Percentiles rank a stretch among this genome's conserved stretches.
Evolutionary conservation across 768 basidiomycete genomes (phyloP).

Genomic region (Steccherinum ochraceum): DNA sequence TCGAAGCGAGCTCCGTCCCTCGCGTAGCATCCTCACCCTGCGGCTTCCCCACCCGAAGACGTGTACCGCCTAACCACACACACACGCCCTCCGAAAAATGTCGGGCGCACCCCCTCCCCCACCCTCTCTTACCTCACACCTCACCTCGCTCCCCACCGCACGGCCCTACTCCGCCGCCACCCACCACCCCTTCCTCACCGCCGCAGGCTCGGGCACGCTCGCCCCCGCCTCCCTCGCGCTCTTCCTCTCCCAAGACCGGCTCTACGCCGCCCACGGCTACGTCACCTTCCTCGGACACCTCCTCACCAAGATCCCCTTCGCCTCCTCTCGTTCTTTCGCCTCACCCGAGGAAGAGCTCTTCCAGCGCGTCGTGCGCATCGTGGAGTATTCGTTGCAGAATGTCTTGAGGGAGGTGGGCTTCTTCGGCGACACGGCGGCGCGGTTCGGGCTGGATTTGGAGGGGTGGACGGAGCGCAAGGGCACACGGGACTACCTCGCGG

Average conservation of each 20-base stretch:
- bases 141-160: constrained; percentile 29
- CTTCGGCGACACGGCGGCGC: constrained; percentile 45
- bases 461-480: constrained; percentile 48
- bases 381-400: constrained; percentile 51
- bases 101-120: too few species aligned
- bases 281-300: constrained; percentile 65
- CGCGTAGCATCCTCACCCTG: too few species aligned
- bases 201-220: constrained; percentile 49
- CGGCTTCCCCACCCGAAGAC: too few species aligned
- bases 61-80: too few species aligned
- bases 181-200: constrained; percentile 50
- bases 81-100: too few species aligned
- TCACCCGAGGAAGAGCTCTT: constrained; percentile 31
- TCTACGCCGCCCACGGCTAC: constrained; percentile 71
- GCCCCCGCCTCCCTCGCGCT: constrained; percentile 40
- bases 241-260: constrained; percentile 68
- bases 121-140: constrained; percentile 23
- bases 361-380: constrained; percentile 36
- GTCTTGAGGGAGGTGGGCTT: constrained; percentile 54
- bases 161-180: constrained; percentile 42
- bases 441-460: constrained; percentile 39
- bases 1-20: too few species aligned
- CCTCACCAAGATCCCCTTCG: constrained; percentile 53
- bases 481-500: constrained; percentile 67
- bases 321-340: constrained; percentile 24